Evolutionary conservation across 2,329 filamentous ascomycete species (phyloP).

Genomic region (Trichoderma sp.): DNA sequence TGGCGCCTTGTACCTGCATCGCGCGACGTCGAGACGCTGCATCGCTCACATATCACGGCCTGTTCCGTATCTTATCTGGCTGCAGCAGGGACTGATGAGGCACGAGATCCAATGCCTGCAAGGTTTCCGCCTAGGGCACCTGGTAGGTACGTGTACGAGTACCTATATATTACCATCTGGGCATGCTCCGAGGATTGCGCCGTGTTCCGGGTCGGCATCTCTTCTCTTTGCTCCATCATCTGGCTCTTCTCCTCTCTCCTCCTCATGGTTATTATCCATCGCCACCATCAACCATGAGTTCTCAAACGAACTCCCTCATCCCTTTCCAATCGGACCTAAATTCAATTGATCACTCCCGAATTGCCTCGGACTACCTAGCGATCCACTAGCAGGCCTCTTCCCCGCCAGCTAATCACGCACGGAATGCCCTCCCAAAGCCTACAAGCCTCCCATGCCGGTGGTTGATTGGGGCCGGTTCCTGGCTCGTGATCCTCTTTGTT

Average conservation of each 20-base stretch:
- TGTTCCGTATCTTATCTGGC: no score
- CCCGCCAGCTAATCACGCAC: background rate
- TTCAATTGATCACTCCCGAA: no score
- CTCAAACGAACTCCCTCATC: background rate
- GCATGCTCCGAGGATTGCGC: background rate
- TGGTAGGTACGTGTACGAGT: background rate
- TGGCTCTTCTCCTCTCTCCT: no score
- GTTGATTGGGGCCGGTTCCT: conserved; percentile 1
- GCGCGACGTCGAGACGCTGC: background rate
- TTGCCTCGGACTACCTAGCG: conserved; percentile 4
- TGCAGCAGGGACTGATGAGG: background rate
- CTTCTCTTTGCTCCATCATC: no score
- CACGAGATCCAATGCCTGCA: background rate
- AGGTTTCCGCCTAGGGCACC: background rate
- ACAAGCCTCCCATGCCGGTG: background rate
- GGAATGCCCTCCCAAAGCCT: no score
- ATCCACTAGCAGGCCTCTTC: background rate
- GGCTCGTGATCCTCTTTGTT: background rate
- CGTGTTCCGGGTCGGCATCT: background rate
- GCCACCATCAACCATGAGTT: no score
- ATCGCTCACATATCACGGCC: background rate
- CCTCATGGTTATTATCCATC: no score
- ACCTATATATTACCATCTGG: background rate
- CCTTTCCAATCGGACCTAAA: background rate
- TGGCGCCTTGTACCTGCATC: background rate